Conservation (phyloP, 2,329 filamentous ascomycete species). For the Colletotrichum sidae region DNA sequence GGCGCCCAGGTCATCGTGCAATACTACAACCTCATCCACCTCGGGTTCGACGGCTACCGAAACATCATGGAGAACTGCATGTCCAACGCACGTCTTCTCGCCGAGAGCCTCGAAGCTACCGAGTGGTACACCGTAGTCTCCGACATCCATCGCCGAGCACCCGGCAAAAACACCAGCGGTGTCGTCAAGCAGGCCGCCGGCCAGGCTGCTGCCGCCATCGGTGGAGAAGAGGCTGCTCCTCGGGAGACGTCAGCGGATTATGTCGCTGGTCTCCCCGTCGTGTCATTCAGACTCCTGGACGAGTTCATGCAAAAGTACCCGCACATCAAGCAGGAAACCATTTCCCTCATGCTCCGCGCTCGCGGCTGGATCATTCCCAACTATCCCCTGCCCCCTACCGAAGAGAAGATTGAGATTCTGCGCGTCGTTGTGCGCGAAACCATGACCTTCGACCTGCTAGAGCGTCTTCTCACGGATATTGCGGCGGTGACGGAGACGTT, state of each 20-base stretch:
- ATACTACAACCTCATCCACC: slow-evolving; percentile 79
- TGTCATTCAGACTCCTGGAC: slow-evolving; percentile 74
- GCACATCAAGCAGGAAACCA: slow-evolving; percentile 72
- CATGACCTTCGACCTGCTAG: slow-evolving; percentile 76
- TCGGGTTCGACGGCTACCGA: slow-evolving; percentile 74
- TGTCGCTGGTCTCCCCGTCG: slow-evolving; percentile 74
- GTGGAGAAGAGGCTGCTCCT: slow-evolving; percentile 45
- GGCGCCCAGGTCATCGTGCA: slow-evolving; percentile 77
- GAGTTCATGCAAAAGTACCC: slow-evolving; percentile 70
- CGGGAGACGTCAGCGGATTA: slow-evolving; percentile 67
- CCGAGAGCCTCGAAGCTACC: slow-evolving; percentile 72
- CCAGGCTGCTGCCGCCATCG: slow-evolving; percentile 53
- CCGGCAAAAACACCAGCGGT: slow-evolving; percentile 40
- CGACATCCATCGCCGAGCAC: slow-evolving; percentile 71
- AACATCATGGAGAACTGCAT: slow-evolving; percentile 75
- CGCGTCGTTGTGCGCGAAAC: slow-evolving; percentile 75
- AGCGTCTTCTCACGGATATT: slow-evolving; percentile 71
- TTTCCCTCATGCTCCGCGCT: slow-evolving; percentile 71
- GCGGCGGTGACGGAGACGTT: slow-evolving; percentile 69
- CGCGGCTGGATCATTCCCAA: slow-evolving; percentile 80
- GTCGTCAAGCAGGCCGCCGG: slow-evolving; percentile 20
- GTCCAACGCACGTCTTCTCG: slow-evolving; percentile 72
- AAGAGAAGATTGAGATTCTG: slow-evolving; percentile 73
- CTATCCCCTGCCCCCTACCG: slow-evolving; percentile 73
- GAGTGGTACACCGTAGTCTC: slow-evolving; percentile 75